Conservation (phyloP, 768 basidiomycete species). For the Mycena epipterygia region DNA sequence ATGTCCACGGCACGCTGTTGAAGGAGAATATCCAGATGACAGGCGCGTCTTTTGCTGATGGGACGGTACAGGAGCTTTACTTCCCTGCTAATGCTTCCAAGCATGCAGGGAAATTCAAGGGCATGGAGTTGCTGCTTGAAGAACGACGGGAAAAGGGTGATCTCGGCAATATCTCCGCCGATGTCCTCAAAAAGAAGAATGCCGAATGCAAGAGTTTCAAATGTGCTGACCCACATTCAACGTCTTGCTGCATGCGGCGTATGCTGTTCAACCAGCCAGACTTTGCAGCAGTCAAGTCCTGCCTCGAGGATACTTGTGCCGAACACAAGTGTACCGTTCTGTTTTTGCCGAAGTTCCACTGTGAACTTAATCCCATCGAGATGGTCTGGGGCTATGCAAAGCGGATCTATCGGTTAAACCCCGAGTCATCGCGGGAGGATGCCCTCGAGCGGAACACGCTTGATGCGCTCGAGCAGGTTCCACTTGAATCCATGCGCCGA, state of each 20-base stretch:
- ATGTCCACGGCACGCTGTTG: constrained; percentile 3
- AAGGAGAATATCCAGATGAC: constrained; percentile 34
- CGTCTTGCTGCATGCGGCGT: constrained; percentile 44
- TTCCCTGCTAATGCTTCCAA: constrained; percentile 9
- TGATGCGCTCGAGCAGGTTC: constrained; percentile 10
- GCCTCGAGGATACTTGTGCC: constrained; percentile 36
- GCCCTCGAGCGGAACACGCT: constrained; percentile 42
- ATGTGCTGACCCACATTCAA: constrained; percentile 37
- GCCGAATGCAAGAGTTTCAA: constrained; percentile 36
- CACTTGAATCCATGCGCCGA: constrained; percentile 16
- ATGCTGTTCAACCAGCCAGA: constrained; percentile 43
- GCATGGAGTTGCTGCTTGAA: constrained; percentile 36
- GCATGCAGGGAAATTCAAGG: constrained; percentile 41
- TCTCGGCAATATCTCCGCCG: constrained; percentile 18
- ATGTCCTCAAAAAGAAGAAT: constrained; percentile 9
- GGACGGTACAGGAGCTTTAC: constrained; percentile 7
- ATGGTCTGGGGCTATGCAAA: constrained; percentile 44
- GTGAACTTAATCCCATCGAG: constrained; percentile 48
- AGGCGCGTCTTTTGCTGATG: constrained; percentile 23
- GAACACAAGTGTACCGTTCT: constrained; percentile 33
- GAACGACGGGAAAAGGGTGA: constrained; percentile 30
- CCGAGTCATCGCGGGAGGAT: constrained; percentile 30
- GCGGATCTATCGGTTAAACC: constrained; percentile 6
- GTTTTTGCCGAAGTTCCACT: constrained; percentile 34
- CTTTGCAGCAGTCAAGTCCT: constrained; percentile 39